These are phyloP conservation scores for Dendrobium nobile DNA, from an alignment of 106 monocot species.

Conservation along the genomic window DNA sequence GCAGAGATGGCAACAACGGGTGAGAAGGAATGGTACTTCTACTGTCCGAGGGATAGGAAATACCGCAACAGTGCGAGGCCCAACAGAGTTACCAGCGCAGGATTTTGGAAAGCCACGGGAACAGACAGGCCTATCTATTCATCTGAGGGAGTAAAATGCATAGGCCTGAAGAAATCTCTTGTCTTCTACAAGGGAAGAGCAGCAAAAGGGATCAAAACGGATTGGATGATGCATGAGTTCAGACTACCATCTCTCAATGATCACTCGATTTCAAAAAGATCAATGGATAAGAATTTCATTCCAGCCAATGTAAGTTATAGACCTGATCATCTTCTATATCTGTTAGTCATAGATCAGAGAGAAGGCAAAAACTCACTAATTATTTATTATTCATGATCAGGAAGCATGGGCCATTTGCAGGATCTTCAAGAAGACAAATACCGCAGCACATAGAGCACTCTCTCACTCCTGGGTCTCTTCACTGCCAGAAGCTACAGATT, in stretches of 20 bases:
- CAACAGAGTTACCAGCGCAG: slow-evolving; percentile 85
- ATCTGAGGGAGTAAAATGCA: slow-evolving; percentile 81
- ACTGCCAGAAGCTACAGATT: slow-evolving; percentile 9
- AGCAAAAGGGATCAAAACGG: slow-evolving; percentile 86
- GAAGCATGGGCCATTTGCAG: slow-evolving; percentile 68
- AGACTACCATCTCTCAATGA: slow-evolving; percentile 69
- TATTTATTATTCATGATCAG: slow-evolving; percentile 10
- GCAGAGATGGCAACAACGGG: slow-evolving; percentile 80
- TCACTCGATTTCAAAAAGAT: slow-evolving; percentile 31
- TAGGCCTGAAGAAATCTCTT: slow-evolving; percentile 97
- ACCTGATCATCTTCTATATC: not conserved
- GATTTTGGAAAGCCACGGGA: slow-evolving; percentile 99
- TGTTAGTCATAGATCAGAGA: not conserved
- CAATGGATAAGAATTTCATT: slow-evolving; percentile 54
- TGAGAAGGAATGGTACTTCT: slow-evolving; percentile 99
- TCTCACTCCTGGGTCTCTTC: slow-evolving; percentile 37
- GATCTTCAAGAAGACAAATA: slow-evolving; percentile 55
- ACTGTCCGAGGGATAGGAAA: slow-evolving; percentile 91
- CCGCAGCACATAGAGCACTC: slow-evolving; percentile 38
- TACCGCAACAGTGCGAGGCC: slow-evolving; percentile 92
- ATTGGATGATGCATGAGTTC: slow-evolving; percentile 99
- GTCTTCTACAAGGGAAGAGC: slow-evolving; percentile 99
- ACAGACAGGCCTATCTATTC: slow-evolving; percentile 95
- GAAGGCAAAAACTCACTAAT: not conserved
- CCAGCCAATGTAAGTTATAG: slow-evolving; percentile 44